Base-by-base conservation (phyloP, 768 basidiomycete genomes). In the Rhizopogon vesiculosus region DNA sequence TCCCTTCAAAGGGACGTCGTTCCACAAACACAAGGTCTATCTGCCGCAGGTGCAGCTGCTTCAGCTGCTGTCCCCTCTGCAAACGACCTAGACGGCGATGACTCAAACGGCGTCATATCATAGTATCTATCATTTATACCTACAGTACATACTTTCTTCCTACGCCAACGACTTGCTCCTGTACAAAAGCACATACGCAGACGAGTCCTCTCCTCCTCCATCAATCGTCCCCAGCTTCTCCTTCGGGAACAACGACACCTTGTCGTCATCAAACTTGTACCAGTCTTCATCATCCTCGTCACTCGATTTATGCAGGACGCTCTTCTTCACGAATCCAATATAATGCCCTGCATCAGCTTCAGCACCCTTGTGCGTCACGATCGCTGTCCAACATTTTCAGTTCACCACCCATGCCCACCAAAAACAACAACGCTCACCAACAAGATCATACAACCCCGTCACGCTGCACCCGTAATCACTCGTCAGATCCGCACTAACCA, bases 201-300 rank as follows among this genome's bases (percentile, higher is more conserved):
- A 81, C 54, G 89, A 89, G 69, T 94, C 92, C 74, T 95, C 90
- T 70, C 85, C 95, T 58, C 96, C 96, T 5, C 96, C 96, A 59
- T 95, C 93, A 55, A 98, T 79, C 7, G 84, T 84, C 28, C 80
- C 65, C 56, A 99, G 74, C 72, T 93, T 96, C 68, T 94, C 93
- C 69, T 80, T 81, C 1, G 84, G 85, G 70, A 98, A 95, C 53
- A 86, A 61, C 16, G 91, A 87, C 40, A 92, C 95, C 72, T 93
- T 96, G 60, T 96, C 93, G 62, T 98, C 94, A 64, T 98, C 96
- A 65, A 95, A 98, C 73, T 95, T 96, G 75, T 89, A 91, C 96
- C 96, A 91, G 65, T 89, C 88, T 58, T 89, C 87, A 48, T 91
- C 85, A 44, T 84, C 83, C 46, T 86, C 69, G 55, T 77, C 52